Evolutionary conservation across 78 protist species (phyloP).

Genomic region (Dictyostelium brefeldianum): DNA sequence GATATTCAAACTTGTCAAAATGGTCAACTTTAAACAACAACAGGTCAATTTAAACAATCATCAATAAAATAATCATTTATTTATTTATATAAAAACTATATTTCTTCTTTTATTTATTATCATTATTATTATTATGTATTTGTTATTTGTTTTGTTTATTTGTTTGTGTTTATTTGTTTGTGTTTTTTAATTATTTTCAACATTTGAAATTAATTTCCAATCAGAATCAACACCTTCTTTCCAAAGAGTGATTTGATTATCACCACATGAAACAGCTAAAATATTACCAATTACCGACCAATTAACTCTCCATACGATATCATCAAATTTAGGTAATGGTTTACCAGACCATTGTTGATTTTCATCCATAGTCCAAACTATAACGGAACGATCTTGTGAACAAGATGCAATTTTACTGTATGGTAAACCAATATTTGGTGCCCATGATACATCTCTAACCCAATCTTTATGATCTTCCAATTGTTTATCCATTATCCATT

Average conservation of each 20-base stretch:
- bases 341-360: constrained; percentile 74
- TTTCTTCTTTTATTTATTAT: background rate
- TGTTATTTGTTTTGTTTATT: background rate
- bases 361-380: constrained; percentile 89
- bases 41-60: too few relatives aligned
- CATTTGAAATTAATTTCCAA: constrained; percentile 72
- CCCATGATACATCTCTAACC: constrained; percentile 99
- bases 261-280: constrained; percentile 93
- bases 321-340: constrained; percentile 72
- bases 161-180: background rate
- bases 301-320: constrained; percentile 92
- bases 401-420: constrained; percentile 89
- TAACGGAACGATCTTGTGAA: constrained; percentile 92
- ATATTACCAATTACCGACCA: constrained; percentile 94
- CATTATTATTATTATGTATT: background rate
- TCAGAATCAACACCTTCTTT: constrained; percentile 76
- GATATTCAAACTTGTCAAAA: constrained; percentile 34
- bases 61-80: background rate
- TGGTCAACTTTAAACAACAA: background rate
- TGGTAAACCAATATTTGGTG: constrained; percentile 91
- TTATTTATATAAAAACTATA: background rate
- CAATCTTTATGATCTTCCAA: constrained; percentile 95
- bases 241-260: constrained; percentile 84
- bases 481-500: constrained; percentile 62
- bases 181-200: constrained; percentile 42